phyloP scores from a whole-genome alignment of 2,329 filamentous ascomycete species.

The Gyromitra esculenta region DNA sequence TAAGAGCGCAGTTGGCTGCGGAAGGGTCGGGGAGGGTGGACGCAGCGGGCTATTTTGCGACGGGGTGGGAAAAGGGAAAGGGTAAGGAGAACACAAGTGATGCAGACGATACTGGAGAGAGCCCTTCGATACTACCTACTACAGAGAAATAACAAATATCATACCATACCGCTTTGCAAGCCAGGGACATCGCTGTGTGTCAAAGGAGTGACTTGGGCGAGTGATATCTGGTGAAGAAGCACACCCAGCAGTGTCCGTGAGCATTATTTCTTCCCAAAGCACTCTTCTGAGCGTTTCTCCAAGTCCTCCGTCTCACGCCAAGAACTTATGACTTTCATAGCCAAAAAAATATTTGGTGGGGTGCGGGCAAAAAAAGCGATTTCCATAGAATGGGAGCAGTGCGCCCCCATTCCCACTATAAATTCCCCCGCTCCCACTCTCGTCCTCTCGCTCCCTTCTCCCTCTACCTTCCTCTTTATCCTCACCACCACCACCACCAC shows the following conservation, averaged over 20 bases:
- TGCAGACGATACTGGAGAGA: neutral
- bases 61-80: conserved; percentile 11
- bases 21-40: neutral
- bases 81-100: neutral
- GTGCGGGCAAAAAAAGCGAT: too few species aligned
- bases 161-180: neutral
- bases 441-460: too few species aligned
- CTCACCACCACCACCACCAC: too few species aligned
- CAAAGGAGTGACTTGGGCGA: neutral
- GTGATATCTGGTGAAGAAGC: neutral
- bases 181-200: neutral
- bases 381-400: too few species aligned
- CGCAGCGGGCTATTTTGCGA: conserved; percentile 15
- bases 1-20: neutral
- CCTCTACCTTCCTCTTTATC: too few species aligned
- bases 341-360: too few species aligned
- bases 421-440: too few species aligned
- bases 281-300: neutral
- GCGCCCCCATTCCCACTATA: too few species aligned
- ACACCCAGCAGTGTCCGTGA: neutral
- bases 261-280: neutral
- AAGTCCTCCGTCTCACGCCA: neutral
- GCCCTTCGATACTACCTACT: conserved; percentile 2
- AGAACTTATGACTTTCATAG: neutral
- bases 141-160: neutral